Evolutionary conservation across 2,329 filamentous ascomycete genomes (phyloP), one percentile per base, ranked within the genome.

Genomic region (Dryadomyces quercus-mongolicae): DNA sequence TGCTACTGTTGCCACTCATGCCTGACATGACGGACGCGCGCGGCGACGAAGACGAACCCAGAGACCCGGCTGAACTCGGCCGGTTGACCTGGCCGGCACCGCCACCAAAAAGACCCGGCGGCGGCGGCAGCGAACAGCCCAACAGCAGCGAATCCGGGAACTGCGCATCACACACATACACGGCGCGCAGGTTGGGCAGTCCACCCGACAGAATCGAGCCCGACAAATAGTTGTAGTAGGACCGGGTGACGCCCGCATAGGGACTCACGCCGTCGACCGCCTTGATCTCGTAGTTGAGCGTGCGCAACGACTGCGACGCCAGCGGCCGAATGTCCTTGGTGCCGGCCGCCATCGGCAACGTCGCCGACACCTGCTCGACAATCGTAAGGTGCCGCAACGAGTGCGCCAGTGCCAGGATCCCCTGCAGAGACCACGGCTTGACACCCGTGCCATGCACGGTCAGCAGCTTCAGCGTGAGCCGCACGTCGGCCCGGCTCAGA

Each of bases 141-240:
- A 7, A 74, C 74, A 90, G 76, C 6, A 96, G 79, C 12, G 84
- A 77, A 60, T 95, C 88, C 2, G 90, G 84, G 65, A 97, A 95
- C 51, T 80, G 76, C 25, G 85, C 80, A 62, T 96, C 90, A 51
- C 88, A 85, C 18, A 96, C 92, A 65, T 94, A 96, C 8, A 97
- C 78, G 21, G 84, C 80, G 40, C 77, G 77, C 9, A 97, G 75
- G 40, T 77, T 79, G 1, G 90, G 89, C 8, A 97, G 76, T 8
- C 81, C 79, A 58, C 85, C 85, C 16, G 82, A 78, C 57, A 93
- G 80, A 36, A 97, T 79, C 0, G 88, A 95, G n/a, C 80, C 80
- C 25, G 88, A 84, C 20, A 97, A 80, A 68, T 95, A 95, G 57
- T 81, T 80, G 68, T 96, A 95, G 71, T 95, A 94, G 18, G 77